phyloP scores from a whole-genome alignment of 345 rosid species.

The Dipteronia sinensis region DNA sequence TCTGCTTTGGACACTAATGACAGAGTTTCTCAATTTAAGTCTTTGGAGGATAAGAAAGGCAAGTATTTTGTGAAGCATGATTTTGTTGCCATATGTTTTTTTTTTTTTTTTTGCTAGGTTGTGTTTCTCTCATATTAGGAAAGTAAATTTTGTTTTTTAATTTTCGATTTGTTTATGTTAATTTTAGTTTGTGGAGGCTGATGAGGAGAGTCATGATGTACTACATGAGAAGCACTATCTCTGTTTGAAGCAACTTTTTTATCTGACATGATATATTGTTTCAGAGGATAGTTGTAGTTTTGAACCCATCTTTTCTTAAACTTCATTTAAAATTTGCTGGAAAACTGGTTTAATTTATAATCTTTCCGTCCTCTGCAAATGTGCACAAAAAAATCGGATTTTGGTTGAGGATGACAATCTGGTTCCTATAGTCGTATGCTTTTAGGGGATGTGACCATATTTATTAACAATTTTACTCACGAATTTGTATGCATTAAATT shows the following conservation, averaged over 20 bases:
- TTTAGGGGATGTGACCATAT: background rate
- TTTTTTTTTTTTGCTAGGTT: constrained; percentile 12
- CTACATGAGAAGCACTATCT: background rate
- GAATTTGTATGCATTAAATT: background rate
- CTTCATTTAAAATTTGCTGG: background rate
- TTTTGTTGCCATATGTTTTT: constrained; percentile 13
- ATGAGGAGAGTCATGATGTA: background rate
- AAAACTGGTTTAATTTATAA: background rate
- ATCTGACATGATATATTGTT: background rate
- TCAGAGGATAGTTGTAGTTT: background rate
- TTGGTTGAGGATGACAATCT: background rate
- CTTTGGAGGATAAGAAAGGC: constrained; percentile 61
- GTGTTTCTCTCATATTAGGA: constrained; percentile 9
- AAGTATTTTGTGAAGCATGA: constrained; percentile 11
- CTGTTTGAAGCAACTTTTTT: background rate
- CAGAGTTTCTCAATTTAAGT: too few relatives aligned
- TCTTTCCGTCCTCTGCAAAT: background rate
- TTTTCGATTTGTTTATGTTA: constrained; percentile 6
- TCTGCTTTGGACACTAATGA: constrained; percentile 15
- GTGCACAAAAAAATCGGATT: background rate
- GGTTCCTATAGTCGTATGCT: background rate
- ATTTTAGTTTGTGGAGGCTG: constrained; percentile 16
- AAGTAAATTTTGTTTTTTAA: constrained; percentile 10
- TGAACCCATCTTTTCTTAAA: background rate
- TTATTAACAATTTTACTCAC: background rate